phyloP scores from a whole-genome alignment of 2,329 filamentous ascomycete genomes.

The Diaporthe velutina region DNA sequence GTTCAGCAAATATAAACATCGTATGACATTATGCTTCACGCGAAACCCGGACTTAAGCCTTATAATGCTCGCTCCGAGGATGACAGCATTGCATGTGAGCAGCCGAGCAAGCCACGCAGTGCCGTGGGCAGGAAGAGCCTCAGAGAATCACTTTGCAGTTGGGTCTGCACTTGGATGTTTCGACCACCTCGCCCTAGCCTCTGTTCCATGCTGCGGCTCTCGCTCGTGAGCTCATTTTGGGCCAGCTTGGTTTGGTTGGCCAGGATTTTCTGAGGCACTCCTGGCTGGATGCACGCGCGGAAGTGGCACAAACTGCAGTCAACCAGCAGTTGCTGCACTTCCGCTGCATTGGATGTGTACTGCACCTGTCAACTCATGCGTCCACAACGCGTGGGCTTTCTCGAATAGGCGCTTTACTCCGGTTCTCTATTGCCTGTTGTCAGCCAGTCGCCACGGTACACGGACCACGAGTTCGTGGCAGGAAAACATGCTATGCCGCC shows the following conservation, averaged over 20 bases:
- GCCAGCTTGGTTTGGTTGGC: neutral
- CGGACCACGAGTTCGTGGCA: slow-evolving; percentile 26
- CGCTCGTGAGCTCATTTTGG: neutral
- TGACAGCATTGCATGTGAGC: neutral
- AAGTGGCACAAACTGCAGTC: neutral
- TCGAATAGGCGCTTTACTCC: neutral
- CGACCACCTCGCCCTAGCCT: neutral
- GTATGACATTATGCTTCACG: slow-evolving; percentile 3
- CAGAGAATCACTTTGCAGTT: neutral
- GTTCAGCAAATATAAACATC: neutral
- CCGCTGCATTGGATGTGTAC: neutral
- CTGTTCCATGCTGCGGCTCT: neutral
- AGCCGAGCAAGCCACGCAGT: neutral
- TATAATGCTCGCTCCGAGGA: neutral
- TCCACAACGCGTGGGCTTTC: neutral
- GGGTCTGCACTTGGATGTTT: neutral
- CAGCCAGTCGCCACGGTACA: neutral
- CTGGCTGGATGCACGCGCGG: neutral
- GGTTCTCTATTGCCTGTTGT: neutral
- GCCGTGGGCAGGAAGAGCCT: neutral
- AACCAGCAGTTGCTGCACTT: neutral
- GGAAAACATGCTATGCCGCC: slow-evolving; percentile 2
- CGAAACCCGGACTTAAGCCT: neutral
- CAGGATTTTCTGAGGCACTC: neutral
- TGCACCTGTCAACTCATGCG: neutral